phyloP scores from a whole-genome alignment of 331 rosid species.

The Phaseolus coccineus region DNA sequence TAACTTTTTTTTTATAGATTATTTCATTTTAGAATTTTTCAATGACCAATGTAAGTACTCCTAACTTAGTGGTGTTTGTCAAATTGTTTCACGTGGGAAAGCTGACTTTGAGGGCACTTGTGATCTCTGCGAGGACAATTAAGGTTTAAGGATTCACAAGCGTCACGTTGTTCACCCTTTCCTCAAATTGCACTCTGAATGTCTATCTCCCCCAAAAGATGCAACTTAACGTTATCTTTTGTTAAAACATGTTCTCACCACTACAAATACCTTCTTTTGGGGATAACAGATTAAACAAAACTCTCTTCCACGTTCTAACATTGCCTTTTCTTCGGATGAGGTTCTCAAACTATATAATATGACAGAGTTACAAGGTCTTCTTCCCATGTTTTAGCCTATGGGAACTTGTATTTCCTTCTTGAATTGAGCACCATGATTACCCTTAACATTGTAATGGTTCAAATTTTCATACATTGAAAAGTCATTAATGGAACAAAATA shows the following conservation, averaged over 20 bases:
- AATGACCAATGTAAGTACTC: too few relatives aligned
- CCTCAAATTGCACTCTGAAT: background rate
- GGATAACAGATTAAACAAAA: background rate
- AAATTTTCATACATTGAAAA: too few relatives aligned
- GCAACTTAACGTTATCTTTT: conserved; percentile 3
- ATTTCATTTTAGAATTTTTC: too few relatives aligned
- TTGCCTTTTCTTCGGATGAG: background rate
- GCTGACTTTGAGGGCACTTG: conserved; percentile 22
- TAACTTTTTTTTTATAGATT: too few relatives aligned
- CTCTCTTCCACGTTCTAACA: background rate
- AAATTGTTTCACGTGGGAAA: conserved; percentile 14
- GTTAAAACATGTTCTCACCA: background rate
- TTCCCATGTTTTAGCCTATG: too few relatives aligned
- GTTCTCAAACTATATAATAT: background rate
- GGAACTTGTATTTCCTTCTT: too few relatives aligned
- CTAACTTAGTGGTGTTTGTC: conserved; percentile 7
- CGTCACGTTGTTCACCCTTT: background rate
- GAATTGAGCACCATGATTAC: too few relatives aligned
- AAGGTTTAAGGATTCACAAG: conserved; percentile 14
- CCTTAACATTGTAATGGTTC: too few relatives aligned
- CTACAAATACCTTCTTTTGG: background rate
- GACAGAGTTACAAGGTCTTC: background rate
- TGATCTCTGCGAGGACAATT: background rate
- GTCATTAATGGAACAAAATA: too few relatives aligned
- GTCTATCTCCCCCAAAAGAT: background rate